Evolutionary conservation across 2,329 filamentous ascomycete genomes (phyloP).

Genomic region (Teratosphaeria gauchensis): DNA sequence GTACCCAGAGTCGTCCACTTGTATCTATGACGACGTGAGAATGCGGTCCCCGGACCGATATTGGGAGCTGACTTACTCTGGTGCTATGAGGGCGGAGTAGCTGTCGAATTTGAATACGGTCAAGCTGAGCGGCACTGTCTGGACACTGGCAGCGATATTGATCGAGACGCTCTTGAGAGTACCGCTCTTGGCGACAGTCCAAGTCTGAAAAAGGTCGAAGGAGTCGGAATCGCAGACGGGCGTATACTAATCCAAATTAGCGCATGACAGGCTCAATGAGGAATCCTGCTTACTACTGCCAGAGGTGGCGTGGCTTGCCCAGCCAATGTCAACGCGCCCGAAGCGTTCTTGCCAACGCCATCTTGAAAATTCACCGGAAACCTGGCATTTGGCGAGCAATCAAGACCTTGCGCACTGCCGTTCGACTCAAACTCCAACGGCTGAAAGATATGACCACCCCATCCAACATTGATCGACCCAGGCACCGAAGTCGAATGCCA

Average conservation of each 20-base stretch:
- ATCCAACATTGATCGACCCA: slow-evolving; percentile 12
- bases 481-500: slow-evolving; percentile 16
- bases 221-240: slow-evolving; percentile 15
- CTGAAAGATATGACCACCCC: slow-evolving; percentile 17
- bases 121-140: slow-evolving; percentile 10
- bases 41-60: not conserved
- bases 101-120: slow-evolving; percentile 16
- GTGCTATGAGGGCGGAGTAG: slow-evolving; percentile 10
- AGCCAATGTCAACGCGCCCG: slow-evolving; percentile 7
- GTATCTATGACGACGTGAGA: slow-evolving; percentile 4
- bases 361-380: slow-evolving; percentile 10
- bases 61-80: slow-evolving; percentile 4
- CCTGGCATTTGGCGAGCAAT: slow-evolving; percentile 9
- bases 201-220: slow-evolving; percentile 17
- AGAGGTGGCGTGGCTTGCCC: slow-evolving; percentile 8
- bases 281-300: slow-evolving; percentile 9
- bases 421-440: slow-evolving; percentile 11
- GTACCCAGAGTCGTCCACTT: slow-evolving; percentile 13
- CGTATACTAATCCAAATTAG: slow-evolving; percentile 4
- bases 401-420: slow-evolving; percentile 12
- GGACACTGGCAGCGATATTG: slow-evolving; percentile 11
- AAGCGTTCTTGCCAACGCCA: slow-evolving; percentile 5
- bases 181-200: slow-evolving; percentile 10
- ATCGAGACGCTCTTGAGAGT: slow-evolving; percentile 11
- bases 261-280: not conserved